Evolutionary conservation across 768 basidiomycete species (phyloP).

Genomic region (Jaapia argillacea): DNA sequence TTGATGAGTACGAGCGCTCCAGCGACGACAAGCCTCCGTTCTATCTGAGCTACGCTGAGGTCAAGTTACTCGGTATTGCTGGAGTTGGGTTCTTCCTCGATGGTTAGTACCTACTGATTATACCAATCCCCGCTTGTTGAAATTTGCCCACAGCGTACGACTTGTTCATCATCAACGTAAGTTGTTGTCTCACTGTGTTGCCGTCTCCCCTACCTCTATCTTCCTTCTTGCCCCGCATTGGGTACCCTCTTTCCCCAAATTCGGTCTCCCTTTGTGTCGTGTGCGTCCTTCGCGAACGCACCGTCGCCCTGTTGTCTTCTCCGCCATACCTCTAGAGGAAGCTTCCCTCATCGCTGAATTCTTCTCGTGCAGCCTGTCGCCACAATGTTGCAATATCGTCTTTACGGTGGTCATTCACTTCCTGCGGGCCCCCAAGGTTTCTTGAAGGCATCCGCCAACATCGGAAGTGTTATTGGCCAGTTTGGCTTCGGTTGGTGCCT

Average conservation of each 20-base stretch:
- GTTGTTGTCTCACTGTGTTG: conserved; percentile 10
- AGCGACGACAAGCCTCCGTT: conserved; percentile 25
- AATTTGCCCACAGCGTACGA: conserved; percentile 43
- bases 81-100: conserved; percentile 68
- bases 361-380: conserved; percentile 40
- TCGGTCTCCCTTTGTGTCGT: too few species aligned
- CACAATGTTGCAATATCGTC: conserved; percentile 56
- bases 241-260: too few species aligned
- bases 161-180: conserved; percentile 59
- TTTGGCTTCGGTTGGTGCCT: conserved; percentile 49
- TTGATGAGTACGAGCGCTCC: conserved; percentile 24
- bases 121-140: conserved; percentile 1
- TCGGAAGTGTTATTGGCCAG: conserved; percentile 65
- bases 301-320: not conserved
- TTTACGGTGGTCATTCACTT: conserved; percentile 41
- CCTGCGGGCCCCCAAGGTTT: conserved; percentile 50
- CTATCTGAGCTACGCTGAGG: conserved; percentile 32
- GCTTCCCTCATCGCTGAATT: not conserved
- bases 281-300: too few species aligned
- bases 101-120: conserved; percentile 27
- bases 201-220: not conserved
- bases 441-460: conserved; percentile 60
- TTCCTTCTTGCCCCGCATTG: too few species aligned
- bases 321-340: not conserved
- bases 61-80: conserved; percentile 52